Conservation (phyloP, 768 basidiomycete genomes). For the Rubroboletus satanas region DNA sequence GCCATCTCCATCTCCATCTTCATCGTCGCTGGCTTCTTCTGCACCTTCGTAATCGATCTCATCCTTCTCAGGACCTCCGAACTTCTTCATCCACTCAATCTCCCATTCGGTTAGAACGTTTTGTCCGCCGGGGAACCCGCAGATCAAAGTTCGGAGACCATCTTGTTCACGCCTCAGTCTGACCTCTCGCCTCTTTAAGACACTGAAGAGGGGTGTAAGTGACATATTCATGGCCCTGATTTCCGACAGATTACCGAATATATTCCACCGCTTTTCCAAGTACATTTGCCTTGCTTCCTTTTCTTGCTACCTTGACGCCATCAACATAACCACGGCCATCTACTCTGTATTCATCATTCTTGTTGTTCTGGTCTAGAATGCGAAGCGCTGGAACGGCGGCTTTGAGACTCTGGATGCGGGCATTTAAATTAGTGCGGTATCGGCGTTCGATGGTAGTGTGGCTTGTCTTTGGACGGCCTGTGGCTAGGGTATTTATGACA, state of each 20-base stretch:
- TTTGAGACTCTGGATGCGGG: conserved; percentile 76
- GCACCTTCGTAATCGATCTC: conserved; percentile 47
- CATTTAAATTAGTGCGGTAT: conserved; percentile 86
- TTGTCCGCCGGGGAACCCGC: conserved; percentile 70
- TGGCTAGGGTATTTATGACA: conserved; percentile 15
- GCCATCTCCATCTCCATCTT: conserved; percentile 42
- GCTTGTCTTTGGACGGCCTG: conserved; percentile 58
- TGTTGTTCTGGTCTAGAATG: conserved; percentile 57
- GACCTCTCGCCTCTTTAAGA: conserved; percentile 73
- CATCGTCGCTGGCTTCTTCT: conserved; percentile 44
- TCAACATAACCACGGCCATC: conserved; percentile 85
- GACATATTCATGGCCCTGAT: not conserved
- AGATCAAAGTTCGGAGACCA: conserved; percentile 65
- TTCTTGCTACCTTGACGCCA: conserved; percentile 88
- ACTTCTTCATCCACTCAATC: conserved; percentile 63
- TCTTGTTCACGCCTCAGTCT: conserved; percentile 72
- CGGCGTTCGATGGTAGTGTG: conserved; percentile 88
- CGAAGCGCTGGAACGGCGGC: conserved; percentile 81
- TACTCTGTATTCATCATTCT: conserved; percentile 47
- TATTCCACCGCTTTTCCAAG: conserved; percentile 90
- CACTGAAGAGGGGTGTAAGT: conserved; percentile 38
- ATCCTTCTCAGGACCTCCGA: conserved; percentile 77
- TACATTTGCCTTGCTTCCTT: conserved; percentile 88
- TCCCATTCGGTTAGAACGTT: conserved; percentile 75
- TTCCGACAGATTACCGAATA: conserved; percentile 47